These are phyloP conservation scores for Berberis thunbergii DNA, from an alignment of 164 flowering plant genomes.

Conservation along the genomic window DNA sequence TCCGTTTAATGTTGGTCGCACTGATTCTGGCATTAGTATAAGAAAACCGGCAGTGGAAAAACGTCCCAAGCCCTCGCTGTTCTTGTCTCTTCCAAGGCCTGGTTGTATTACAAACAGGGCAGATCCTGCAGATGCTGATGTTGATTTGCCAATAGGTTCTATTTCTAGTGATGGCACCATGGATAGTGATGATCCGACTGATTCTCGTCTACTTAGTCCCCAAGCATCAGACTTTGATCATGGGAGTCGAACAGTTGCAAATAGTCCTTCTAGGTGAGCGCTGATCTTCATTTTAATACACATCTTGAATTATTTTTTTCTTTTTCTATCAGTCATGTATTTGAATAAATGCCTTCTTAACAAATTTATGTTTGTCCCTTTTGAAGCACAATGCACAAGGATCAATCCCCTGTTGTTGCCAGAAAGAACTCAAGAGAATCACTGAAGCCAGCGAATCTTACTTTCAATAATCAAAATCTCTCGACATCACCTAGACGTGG, in stretches of 20 bases:
- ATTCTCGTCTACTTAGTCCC: conserved; percentile 61
- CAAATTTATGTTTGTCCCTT: conserved; percentile 9
- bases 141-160: conserved; percentile 60
- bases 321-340: too few species aligned
- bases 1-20: conserved; percentile 35
- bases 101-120: conserved; percentile 31
- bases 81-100: conserved; percentile 60
- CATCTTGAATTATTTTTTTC: background rate
- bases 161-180: conserved; percentile 57
- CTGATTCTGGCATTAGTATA: conserved; percentile 53
- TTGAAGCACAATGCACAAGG: conserved; percentile 44
- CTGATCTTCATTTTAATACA: background rate
- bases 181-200: conserved; percentile 73
- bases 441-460: conserved; percentile 33
- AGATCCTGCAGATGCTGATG: conserved; percentile 49
- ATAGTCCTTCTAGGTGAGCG: conserved; percentile 68
- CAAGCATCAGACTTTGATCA: conserved; percentile 48
- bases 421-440: conserved; percentile 33
- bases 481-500: conserved; percentile 53
- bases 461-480: conserved; percentile 26
- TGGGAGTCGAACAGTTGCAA: conserved; percentile 43
- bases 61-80: conserved; percentile 37
- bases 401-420: conserved; percentile 26
- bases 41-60: conserved; percentile 41
- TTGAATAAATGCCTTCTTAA: background rate